phyloP scores from a whole-genome alignment of 805 yeast genomes.

The Kazachstania kunashirensis region DNA sequence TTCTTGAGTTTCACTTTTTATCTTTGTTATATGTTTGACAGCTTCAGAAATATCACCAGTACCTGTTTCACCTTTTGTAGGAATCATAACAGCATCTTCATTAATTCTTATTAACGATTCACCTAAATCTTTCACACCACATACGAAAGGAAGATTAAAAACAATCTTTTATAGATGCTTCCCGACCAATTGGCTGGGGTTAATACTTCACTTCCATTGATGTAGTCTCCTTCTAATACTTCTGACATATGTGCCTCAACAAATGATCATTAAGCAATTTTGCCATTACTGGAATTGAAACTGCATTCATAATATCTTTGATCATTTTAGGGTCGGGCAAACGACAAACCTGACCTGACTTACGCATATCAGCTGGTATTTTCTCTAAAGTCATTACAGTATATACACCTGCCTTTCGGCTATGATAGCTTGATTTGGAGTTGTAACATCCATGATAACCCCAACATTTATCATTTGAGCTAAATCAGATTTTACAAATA shows the following conservation, averaged over 20 bases:
- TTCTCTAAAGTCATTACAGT: slow-evolving; percentile 84
- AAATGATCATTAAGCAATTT: slow-evolving; percentile 75
- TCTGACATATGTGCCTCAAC: slow-evolving; percentile 76
- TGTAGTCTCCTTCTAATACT: slow-evolving; percentile 63
- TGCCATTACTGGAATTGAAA: slow-evolving; percentile 74
- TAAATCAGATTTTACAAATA: slow-evolving; percentile 60
- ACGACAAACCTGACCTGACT: slow-evolving; percentile 71
- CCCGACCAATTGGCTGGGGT: slow-evolving; percentile 68
- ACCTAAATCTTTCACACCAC: slow-evolving; percentile 75
- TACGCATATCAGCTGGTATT: slow-evolving; percentile 80
- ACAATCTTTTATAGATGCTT: slow-evolving; percentile 51
- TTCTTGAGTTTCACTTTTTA: slow-evolving; percentile 42
- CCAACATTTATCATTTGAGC: slow-evolving; percentile 84
- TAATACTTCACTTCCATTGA: slow-evolving; percentile 76
- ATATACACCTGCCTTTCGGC: slow-evolving; percentile 83
- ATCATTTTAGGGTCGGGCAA: slow-evolving; percentile 83
- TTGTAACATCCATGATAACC: slow-evolving; percentile 66
- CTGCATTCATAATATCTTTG: slow-evolving; percentile 54
- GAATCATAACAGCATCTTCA: slow-evolving; percentile 82
- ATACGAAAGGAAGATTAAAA: slow-evolving; percentile 68
- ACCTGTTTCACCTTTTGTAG: slow-evolving; percentile 86
- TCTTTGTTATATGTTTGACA: slow-evolving; percentile 58
- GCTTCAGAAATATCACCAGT: slow-evolving; percentile 83
- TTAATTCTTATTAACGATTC: slow-evolving; percentile 70
- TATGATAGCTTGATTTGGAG: slow-evolving; percentile 66